A percentile compares a stretch with the other conserved stretches of the same genome.
phyloP scores from a whole-genome alignment of 2,329 filamentous ascomycete genomes.

The Fusarium nurragi region DNA sequence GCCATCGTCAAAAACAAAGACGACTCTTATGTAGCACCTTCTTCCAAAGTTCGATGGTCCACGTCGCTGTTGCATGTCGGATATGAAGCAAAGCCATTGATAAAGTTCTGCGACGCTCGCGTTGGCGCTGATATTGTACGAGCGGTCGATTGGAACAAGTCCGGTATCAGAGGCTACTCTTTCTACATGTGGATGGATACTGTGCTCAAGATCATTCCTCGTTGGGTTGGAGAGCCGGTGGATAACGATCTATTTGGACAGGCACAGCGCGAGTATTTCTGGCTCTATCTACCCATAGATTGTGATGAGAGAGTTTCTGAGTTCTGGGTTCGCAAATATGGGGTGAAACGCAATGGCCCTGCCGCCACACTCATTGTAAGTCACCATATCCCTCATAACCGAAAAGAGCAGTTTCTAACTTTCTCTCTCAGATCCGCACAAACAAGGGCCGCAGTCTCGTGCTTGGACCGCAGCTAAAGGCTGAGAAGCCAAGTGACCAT shows the following conservation, averaged over 20 bases:
- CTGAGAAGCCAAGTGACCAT: fast-evolving
- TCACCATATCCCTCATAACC: no score
- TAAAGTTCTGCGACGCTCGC: no score
- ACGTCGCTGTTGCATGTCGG: fast-evolving
- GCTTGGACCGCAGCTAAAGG: background rate
- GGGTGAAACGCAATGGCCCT: fast-evolving
- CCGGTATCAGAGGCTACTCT: fast-evolving
- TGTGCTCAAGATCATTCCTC: fast-evolving
- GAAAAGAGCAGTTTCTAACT: no score
- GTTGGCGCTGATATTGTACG: background rate
- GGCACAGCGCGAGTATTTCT: background rate
- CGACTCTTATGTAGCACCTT: fast-evolving
- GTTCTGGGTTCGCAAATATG: background rate
- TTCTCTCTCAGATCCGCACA: background rate
- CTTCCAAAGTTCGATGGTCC: background rate
- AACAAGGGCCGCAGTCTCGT: background rate
- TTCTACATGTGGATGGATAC: fast-evolving
- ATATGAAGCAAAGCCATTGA: background rate
- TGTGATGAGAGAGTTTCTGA: background rate
- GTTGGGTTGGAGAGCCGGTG: fast-evolving
- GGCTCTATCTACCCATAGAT: background rate
- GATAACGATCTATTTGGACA: background rate
- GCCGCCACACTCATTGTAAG: background rate
- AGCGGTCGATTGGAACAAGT: background rate
- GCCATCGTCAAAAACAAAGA: fast-evolving